Evolutionary conservation across 139 green algal genomes (phyloP).

Genomic region (Chlamydomonas incerta): DNA sequence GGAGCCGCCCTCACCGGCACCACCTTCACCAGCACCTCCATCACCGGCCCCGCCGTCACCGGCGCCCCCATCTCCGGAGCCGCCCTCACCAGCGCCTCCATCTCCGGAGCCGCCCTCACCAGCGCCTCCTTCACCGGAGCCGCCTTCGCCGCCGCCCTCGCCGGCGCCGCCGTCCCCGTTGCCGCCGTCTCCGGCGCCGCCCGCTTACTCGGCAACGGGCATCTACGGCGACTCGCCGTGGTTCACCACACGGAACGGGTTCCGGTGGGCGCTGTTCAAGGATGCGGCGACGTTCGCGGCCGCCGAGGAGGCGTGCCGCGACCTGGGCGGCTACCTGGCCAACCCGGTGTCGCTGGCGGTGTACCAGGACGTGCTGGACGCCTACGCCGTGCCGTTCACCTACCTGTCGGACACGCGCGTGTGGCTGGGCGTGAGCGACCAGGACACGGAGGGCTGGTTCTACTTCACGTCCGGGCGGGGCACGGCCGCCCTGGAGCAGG

Average conservation of each 20-base stretch:
- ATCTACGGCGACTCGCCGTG: slow-evolving; percentile 18
- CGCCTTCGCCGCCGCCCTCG: neutral
- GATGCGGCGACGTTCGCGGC: neutral
- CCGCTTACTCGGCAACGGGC: slow-evolving; percentile 8
- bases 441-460: slow-evolving; percentile 42
- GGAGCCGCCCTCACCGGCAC: neutral
- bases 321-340: neutral
- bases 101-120: neutral
- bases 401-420: slow-evolving; percentile 5
- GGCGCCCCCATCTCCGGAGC: neutral
- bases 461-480: slow-evolving; percentile 24
- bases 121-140: neutral
- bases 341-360: neutral
- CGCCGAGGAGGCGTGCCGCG: slow-evolving; percentile 13
- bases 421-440: slow-evolving; percentile 37
- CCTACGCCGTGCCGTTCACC: neutral
- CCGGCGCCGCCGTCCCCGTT: neutral
- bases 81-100: neutral
- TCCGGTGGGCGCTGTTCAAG: slow-evolving; percentile 14
- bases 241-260: slow-evolving; percentile 16
- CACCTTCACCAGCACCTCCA: neutral
- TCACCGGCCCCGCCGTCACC: neutral
- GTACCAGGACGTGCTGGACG: neutral
- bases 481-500: slow-evolving; percentile 9
- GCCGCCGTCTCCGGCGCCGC: neutral